phyloP scores from a whole-genome alignment of 208 protist species.

The Wallacemonas rigidus region DNA sequence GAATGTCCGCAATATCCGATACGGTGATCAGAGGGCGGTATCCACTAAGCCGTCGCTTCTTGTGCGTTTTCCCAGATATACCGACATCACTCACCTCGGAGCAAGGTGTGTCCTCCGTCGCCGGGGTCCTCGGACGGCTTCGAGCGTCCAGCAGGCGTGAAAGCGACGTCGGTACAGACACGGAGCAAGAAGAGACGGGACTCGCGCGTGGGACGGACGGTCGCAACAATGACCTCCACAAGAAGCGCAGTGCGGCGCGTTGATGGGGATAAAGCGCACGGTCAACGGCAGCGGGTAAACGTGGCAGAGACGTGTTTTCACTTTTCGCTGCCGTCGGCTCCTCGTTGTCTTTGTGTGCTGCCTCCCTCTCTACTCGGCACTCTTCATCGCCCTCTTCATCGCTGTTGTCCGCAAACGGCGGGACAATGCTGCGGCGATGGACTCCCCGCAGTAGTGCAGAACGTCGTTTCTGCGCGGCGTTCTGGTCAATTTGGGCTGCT shows the following conservation, averaged over 20 bases:
- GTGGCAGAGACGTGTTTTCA: neutral
- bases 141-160: neutral
- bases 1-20: constrained; percentile 15
- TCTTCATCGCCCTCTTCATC: too few species aligned
- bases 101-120: neutral
- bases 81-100: too few species aligned
- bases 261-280: neutral
- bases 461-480: too few species aligned
- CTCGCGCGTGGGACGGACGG: neutral
- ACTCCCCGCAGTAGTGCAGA: too few species aligned
- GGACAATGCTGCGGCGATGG: too few species aligned
- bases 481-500: too few species aligned
- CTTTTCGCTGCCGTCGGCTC: neutral
- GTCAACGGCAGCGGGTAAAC: neutral
- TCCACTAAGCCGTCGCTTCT: neutral
- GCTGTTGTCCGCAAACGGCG: too few species aligned
- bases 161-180: neutral
- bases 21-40: constrained; percentile 16
- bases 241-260: constrained; percentile 8
- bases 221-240: constrained; percentile 1
- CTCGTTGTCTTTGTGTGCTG: neutral
- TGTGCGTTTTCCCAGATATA: neutral
- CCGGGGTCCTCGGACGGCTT: too few species aligned
- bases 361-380: too few species aligned
- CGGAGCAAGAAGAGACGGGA: neutral